Evolutionary conservation across 768 basidiomycete species (phyloP).

Genomic region (Leccinum broughii): DNA sequence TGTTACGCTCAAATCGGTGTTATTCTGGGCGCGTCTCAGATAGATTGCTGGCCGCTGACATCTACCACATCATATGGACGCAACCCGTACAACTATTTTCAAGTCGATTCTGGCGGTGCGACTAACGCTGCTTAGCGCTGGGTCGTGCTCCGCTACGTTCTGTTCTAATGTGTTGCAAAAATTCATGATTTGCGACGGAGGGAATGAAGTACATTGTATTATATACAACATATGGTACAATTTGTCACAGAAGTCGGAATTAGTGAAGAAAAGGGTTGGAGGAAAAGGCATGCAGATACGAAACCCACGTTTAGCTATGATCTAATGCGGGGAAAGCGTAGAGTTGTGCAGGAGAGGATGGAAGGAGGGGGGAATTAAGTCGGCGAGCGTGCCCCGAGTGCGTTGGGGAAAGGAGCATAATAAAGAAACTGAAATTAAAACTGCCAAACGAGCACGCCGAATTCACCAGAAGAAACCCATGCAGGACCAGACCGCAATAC

Average conservation of each 20-base stretch:
- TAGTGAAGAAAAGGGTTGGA: not conserved
- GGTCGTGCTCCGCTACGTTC: not conserved
- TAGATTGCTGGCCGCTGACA: not conserved
- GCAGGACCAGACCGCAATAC: not conserved
- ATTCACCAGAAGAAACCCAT: not conserved
- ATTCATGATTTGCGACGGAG: not conserved
- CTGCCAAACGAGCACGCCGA: not conserved
- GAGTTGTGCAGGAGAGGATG: not conserved
- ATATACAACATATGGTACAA: constrained; percentile 4
- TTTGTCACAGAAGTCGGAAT: not conserved
- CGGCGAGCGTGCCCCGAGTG: not conserved
- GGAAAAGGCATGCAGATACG: not conserved
- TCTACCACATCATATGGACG: not conserved
- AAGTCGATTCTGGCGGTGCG: not conserved
- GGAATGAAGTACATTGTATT: constrained; percentile 3
- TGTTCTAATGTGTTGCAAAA: not conserved
- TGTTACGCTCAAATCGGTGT: not conserved
- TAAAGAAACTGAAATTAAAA: not conserved
- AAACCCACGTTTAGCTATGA: not conserved
- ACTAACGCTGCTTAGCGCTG: not conserved
- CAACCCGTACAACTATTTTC: not conserved
- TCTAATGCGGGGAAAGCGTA: constrained; percentile 6
- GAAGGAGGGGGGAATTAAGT: not conserved
- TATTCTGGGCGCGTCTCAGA: constrained; percentile 4
- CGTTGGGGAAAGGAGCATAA: not conserved